Evolutionary conservation across 768 basidiomycete genomes (phyloP).

Genomic region (Leccinum sublutescens): DNA sequence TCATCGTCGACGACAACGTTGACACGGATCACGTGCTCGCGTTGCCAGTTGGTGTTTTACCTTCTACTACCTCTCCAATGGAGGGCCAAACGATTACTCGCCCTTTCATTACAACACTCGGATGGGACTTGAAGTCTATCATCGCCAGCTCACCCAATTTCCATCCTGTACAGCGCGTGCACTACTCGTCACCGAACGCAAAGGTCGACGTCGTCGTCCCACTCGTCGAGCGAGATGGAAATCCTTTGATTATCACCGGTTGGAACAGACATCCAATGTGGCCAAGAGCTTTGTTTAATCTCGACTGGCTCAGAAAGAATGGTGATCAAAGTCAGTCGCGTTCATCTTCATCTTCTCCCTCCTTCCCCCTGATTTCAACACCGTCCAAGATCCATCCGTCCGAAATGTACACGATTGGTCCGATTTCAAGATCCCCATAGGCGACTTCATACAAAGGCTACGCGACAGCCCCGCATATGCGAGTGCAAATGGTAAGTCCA

Average conservation of each 20-base stretch:
- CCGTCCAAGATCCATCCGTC: slow-evolving; percentile 49
- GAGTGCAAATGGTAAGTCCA: slow-evolving; percentile 37
- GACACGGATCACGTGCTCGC: slow-evolving; percentile 23
- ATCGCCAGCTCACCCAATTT: slow-evolving; percentile 43
- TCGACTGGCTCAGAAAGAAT: slow-evolving; percentile 51
- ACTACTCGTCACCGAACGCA: slow-evolving; percentile 28
- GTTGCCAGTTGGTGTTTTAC: not conserved
- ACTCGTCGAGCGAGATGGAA: slow-evolving; percentile 48
- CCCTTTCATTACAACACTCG: slow-evolving; percentile 38
- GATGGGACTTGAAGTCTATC: slow-evolving; percentile 51
- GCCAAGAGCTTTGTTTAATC: slow-evolving; percentile 51
- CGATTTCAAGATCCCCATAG: slow-evolving; percentile 51
- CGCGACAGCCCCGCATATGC: slow-evolving; percentile 37
- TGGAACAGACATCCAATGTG: slow-evolving; percentile 56
- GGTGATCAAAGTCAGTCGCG: slow-evolving; percentile 26
- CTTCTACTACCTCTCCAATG: not conserved
- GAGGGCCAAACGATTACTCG: slow-evolving; percentile 9
- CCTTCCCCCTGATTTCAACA: slow-evolving; percentile 9
- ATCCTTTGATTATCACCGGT: slow-evolving; percentile 63
- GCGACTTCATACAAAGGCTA: slow-evolving; percentile 51
- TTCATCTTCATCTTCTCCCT: not conserved
- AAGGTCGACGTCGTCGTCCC: slow-evolving; percentile 35
- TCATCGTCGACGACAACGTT: slow-evolving; percentile 10
- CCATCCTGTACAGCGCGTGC: slow-evolving; percentile 37
- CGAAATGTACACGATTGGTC: slow-evolving; percentile 61